These are phyloP conservation scores for Melastoma malabathricum DNA, from an alignment of 345 rosid genomes.

Conservation along the genomic window DNA sequence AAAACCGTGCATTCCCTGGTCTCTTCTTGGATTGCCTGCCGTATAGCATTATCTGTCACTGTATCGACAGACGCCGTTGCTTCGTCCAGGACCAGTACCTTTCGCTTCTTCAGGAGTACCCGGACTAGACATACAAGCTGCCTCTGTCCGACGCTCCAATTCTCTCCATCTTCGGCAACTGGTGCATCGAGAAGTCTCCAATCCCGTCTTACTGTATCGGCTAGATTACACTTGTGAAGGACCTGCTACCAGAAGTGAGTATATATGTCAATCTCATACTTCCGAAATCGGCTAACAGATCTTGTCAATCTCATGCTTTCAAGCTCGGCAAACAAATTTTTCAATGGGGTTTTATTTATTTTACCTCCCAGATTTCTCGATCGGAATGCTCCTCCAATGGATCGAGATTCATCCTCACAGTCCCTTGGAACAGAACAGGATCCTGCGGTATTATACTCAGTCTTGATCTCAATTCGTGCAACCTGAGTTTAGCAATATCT, in stretches of 20 bases:
- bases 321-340: neutral
- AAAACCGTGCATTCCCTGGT: constrained; percentile 64
- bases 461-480: constrained; percentile 70
- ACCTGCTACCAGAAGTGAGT: constrained; percentile 19
- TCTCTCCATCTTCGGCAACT: constrained; percentile 81
- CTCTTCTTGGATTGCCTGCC: constrained; percentile 59
- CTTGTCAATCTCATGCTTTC: neutral
- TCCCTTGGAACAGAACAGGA: constrained; percentile 77
- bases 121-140: constrained; percentile 80
- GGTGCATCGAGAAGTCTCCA: constrained; percentile 42
- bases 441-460: constrained; percentile 84
- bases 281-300: neutral
- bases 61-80: constrained; percentile 5
- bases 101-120: constrained; percentile 26
- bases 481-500: constrained; percentile 55
- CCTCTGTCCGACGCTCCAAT: constrained; percentile 92
- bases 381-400: constrained; percentile 63
- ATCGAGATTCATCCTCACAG: constrained; percentile 68
- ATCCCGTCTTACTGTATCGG: constrained; percentile 37
- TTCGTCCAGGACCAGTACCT: constrained; percentile 5
- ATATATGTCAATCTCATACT: neutral
- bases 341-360: neutral
- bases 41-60: constrained; percentile 46
- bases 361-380: constrained; percentile 69
- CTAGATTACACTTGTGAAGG: constrained; percentile 42